These are phyloP conservation scores for Phialophora tarda DNA, from an alignment of 2,329 filamentous ascomycete species.

Conservation along the genomic window DNA sequence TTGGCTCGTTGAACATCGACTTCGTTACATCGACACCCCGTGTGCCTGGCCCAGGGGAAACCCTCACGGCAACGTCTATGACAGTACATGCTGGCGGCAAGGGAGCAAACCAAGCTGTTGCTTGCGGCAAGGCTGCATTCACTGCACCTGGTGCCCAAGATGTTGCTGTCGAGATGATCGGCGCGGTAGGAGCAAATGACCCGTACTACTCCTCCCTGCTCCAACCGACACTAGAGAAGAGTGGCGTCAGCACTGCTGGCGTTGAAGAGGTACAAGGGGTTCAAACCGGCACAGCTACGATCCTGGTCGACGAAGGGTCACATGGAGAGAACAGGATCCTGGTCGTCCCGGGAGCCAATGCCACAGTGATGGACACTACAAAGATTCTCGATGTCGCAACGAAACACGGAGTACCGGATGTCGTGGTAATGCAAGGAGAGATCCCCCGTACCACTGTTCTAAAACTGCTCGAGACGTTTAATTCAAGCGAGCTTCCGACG, in stretches of 20 bases:
- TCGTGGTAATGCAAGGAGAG: slow-evolving; percentile 79
- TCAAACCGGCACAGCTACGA: slow-evolving; percentile 74
- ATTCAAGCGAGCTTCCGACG: slow-evolving; percentile 56
- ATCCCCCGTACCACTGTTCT: slow-evolving; percentile 71
- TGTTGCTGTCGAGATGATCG: slow-evolving; percentile 70
- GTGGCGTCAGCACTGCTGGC: slow-evolving; percentile 66
- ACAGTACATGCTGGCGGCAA: slow-evolving; percentile 86
- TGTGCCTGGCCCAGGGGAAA: slow-evolving; percentile 84
- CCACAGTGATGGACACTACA: slow-evolving; percentile 49
- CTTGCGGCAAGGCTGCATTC: slow-evolving; percentile 76
- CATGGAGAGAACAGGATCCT: slow-evolving; percentile 77
- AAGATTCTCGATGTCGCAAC: slow-evolving; percentile 49
- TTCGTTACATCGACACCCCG: slow-evolving; percentile 86
- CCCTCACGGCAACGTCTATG: slow-evolving; percentile 78
- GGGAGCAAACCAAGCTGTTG: slow-evolving; percentile 93
- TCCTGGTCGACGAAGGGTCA: slow-evolving; percentile 73
- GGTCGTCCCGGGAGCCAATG: slow-evolving; percentile 73
- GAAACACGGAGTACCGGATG: slow-evolving; percentile 57
- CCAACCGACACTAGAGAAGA: slow-evolving; percentile 61
- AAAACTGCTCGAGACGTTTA: slow-evolving; percentile 58
- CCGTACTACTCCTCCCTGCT: slow-evolving; percentile 70
- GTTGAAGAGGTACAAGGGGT: slow-evolving; percentile 55
- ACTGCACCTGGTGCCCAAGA: slow-evolving; percentile 39
- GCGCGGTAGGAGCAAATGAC: slow-evolving; percentile 66
- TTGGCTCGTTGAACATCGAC: slow-evolving; percentile 94